Percentiles rank a stretch among this genome's conserved stretches.
Evolutionary conservation across 441 rosid genomes (phyloP).

Genomic region (Biscutella laevigata): DNA sequence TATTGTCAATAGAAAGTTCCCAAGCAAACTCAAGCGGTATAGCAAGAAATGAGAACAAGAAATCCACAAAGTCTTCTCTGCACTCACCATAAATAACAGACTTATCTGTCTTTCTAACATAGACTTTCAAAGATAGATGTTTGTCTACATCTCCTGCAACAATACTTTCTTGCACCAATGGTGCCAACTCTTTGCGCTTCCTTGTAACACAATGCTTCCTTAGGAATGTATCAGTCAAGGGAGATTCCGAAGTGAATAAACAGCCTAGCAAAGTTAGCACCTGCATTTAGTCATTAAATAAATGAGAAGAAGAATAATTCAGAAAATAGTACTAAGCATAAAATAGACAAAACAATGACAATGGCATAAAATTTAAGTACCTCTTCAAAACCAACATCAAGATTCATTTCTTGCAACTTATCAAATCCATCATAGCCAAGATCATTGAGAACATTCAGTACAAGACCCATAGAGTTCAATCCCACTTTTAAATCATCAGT

Average conservation of each 20-base stretch:
- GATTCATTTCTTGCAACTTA: neutral
- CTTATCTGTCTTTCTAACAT: neutral
- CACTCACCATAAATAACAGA: slow-evolving; percentile 7
- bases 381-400: slow-evolving; percentile 14
- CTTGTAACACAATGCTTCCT: neutral
- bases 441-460: slow-evolving; percentile 8
- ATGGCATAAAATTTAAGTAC: neutral
- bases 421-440: slow-evolving; percentile 13
- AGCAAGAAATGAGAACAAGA: slow-evolving; percentile 2
- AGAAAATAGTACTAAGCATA: neutral
- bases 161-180: neutral
- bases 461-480: slow-evolving; percentile 4
- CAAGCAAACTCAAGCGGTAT: slow-evolving; percentile 9
- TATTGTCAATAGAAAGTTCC: neutral
- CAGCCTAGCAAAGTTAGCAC: neutral
- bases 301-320: neutral
- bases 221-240: slow-evolving; percentile 16
- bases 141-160: neutral
- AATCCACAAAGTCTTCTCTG: slow-evolving; percentile 16
- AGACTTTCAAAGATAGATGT: neutral
- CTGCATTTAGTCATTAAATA: too few species aligned
- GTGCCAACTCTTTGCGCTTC: neutral
- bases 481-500: slow-evolving; percentile 19
- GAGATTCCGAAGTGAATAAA: slow-evolving; percentile 4
- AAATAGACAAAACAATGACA: neutral